A percentile compares a stretch with the other conserved stretches of the same genome.
Evolutionary conservation across 2,329 filamentous ascomycete species (phyloP).

Genomic region (Talaromyces sp.): DNA sequence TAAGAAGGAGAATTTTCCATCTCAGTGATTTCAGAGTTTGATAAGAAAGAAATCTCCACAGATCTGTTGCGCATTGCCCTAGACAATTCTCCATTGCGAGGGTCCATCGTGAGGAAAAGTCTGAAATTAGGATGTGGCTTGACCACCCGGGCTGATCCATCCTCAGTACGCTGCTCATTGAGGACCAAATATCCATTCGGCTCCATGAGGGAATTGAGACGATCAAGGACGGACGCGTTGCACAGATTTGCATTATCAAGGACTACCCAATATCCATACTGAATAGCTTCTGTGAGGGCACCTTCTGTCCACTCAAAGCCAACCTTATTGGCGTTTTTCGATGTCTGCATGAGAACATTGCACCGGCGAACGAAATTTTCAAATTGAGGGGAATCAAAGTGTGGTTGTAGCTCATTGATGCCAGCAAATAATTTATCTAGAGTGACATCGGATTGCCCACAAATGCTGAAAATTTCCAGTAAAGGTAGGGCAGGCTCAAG

Average conservation of each 20-base stretch:
- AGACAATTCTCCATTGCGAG: slow-evolving; percentile 86
- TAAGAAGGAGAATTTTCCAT: slow-evolving; percentile 24
- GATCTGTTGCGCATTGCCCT: slow-evolving; percentile 95
- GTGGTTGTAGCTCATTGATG: slow-evolving; percentile 30
- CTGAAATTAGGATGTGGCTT: slow-evolving; percentile 80
- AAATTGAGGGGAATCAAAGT: slow-evolving; percentile 44
- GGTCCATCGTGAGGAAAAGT: slow-evolving; percentile 90
- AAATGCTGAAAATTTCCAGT: slow-evolving; percentile 27
- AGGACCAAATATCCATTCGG: slow-evolving; percentile 82
- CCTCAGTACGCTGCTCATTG: slow-evolving; percentile 82
- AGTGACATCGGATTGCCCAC: slow-evolving; percentile 23
- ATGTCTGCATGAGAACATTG: slow-evolving; percentile 46
- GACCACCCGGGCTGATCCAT: slow-evolving; percentile 75
- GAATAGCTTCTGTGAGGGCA: slow-evolving; percentile 78
- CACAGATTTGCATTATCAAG: slow-evolving; percentile 97
- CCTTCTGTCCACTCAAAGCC: slow-evolving; percentile 97
- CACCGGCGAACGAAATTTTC: slow-evolving; percentile 45
- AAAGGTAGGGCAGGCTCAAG: slow-evolving; percentile 18
- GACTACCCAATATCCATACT: slow-evolving; percentile 85
- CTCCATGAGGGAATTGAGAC: slow-evolving; percentile 90
- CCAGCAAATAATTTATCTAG: slow-evolving; percentile 26
- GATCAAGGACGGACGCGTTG: slow-evolving; percentile 87
- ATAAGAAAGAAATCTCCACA: slow-evolving; percentile 75
- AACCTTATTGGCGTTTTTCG: slow-evolving; percentile 61
- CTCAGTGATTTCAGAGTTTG: slow-evolving; percentile 25